phyloP scores from a whole-genome alignment of 306 rosid genomes.

The Dryas drummondii region DNA sequence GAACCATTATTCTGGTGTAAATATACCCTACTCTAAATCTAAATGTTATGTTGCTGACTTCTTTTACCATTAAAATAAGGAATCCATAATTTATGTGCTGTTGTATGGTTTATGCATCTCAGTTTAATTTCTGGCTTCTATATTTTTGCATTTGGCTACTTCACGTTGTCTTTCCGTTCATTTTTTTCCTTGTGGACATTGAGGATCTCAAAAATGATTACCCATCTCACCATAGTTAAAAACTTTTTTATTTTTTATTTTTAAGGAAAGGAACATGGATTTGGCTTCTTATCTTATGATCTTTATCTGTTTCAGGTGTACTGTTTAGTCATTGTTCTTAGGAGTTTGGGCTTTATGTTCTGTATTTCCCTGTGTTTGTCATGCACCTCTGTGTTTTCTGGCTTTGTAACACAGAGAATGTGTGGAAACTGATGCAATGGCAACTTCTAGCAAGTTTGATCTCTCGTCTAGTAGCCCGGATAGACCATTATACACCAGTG shows the following conservation, averaged over 20 bases:
- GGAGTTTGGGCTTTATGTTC: constrained; percentile 55
- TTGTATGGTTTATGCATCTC: constrained; percentile 1
- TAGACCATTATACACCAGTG: constrained; percentile 70
- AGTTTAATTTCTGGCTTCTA: background rate
- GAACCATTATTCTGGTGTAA: background rate
- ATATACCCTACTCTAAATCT: background rate
- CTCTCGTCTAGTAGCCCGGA: constrained; percentile 88
- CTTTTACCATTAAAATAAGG: background rate
- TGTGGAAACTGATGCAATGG: constrained; percentile 73
- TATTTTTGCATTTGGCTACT: background rate
- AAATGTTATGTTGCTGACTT: background rate
- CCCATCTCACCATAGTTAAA: constrained; percentile 3
- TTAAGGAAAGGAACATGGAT: background rate
- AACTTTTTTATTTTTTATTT: background rate
- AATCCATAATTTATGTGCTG: background rate
- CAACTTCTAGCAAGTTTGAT: constrained; percentile 88
- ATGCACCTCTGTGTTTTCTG: constrained; percentile 59
- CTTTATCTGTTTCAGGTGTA: constrained; percentile 53
- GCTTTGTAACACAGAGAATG: constrained; percentile 51
- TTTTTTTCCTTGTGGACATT: background rate
- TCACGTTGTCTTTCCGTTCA: background rate
- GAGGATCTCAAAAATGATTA: background rate
- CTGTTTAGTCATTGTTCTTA: constrained; percentile 30
- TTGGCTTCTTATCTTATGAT: constrained; percentile 16
- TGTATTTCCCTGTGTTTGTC: constrained; percentile 46